These are phyloP conservation scores for Annulohypoxylon moriforme DNA, from an alignment of 495 filamentous ascomycete genomes.

Conservation along the genomic window DNA sequence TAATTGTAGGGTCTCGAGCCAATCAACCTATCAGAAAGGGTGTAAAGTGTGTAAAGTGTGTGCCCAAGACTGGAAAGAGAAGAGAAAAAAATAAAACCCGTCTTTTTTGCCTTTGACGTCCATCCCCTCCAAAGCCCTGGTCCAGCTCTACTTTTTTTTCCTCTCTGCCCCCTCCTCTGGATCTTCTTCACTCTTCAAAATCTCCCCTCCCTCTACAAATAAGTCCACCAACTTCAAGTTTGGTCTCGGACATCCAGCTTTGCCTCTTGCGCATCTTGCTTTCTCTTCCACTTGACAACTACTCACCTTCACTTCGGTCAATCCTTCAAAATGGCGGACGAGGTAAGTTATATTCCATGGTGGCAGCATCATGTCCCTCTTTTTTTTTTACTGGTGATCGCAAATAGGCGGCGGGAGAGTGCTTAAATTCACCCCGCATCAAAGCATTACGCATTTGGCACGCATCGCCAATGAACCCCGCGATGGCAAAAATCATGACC, in stretches of 20 bases:
- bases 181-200: constrained; percentile 45
- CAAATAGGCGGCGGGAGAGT: constrained; percentile 30
- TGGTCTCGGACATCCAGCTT: constrained; percentile 42
- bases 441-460: constrained; percentile 29
- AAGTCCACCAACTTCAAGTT: constrained; percentile 39
- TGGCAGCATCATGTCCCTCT: constrained; percentile 14
- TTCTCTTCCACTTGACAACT: constrained; percentile 34
- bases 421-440: constrained; percentile 37
- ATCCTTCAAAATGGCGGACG: constrained; percentile 63
- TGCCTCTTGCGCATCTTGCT: constrained; percentile 45
- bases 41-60: constrained; percentile 30
- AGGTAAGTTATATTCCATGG: constrained; percentile 35
- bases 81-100: constrained; percentile 42
- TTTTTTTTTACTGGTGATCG: constrained; percentile 35
- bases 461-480: constrained; percentile 44
- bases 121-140: constrained; percentile 14
- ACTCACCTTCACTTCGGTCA: constrained; percentile 50
- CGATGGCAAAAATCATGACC: constrained; percentile 10
- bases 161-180: constrained; percentile 38
- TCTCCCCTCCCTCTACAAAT: constrained; percentile 30
- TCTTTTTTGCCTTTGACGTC: constrained; percentile 40
- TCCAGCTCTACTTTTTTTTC: constrained; percentile 32
- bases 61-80: constrained; percentile 32
- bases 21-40: constrained; percentile 29
- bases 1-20: constrained; percentile 6